These are phyloP conservation scores for Emmonsia crescens DNA, from an alignment of 2,329 filamentous ascomycete species.

Conservation along the genomic window DNA sequence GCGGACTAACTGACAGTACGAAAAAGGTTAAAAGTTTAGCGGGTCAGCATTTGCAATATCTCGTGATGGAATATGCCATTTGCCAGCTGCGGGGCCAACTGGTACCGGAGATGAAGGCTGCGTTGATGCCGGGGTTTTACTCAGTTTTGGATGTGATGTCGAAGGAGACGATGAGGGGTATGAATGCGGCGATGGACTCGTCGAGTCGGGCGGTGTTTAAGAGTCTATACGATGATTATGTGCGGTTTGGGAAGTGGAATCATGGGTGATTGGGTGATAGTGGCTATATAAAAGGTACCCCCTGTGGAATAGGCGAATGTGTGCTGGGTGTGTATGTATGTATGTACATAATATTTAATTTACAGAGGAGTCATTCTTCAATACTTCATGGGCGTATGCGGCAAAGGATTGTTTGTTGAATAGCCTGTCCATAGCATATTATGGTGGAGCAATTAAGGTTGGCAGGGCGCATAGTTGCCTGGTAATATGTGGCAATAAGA, in stretches of 20 bases:
- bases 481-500: neutral
- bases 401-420: neutral
- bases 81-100: conserved; percentile 42
- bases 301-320: neutral
- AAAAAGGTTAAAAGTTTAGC: conserved; percentile 49
- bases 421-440: neutral
- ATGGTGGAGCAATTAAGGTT: no score
- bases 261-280: conserved; percentile 23
- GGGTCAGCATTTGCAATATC: conserved; percentile 46
- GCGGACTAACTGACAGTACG: conserved; percentile 46
- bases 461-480: neutral
- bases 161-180: conserved; percentile 38
- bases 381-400: neutral
- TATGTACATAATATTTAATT: no score
- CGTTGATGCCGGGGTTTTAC: conserved; percentile 42
- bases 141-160: conserved; percentile 44
- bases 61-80: conserved; percentile 47
- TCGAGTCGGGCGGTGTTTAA: conserved; percentile 44
- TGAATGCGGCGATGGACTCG: conserved; percentile 43
- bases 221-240: conserved; percentile 43
- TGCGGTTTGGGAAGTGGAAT: conserved; percentile 38
- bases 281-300: neutral
- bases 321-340: no score
- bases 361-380: neutral
- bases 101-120: conserved; percentile 42